Percentiles rank a stretch among this genome's conserved stretches.
These are phyloP conservation scores for Penicillium brevicompactum DNA, from an alignment of 2,329 filamentous ascomycete genomes.

Conservation along the genomic window DNA sequence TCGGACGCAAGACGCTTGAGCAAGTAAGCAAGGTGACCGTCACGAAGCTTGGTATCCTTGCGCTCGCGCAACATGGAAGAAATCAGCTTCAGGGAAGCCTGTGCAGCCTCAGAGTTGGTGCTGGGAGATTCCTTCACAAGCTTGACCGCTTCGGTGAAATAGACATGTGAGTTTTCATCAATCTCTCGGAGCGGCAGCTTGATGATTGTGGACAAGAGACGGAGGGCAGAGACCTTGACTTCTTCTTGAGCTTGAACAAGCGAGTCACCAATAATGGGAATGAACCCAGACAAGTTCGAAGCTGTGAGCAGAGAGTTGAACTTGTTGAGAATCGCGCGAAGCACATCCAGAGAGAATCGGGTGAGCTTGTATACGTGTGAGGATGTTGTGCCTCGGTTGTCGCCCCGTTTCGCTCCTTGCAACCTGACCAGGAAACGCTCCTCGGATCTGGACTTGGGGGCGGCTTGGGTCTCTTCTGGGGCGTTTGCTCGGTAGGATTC, in stretches of 20 bases:
- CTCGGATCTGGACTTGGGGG: constrained; percentile 30
- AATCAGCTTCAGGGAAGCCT: constrained; percentile 85
- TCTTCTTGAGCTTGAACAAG: constrained; percentile 85
- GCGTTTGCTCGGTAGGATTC: constrained; percentile 72
- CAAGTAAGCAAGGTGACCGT: constrained; percentile 79
- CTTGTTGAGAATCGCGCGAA: constrained; percentile 84
- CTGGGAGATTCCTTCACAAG: constrained; percentile 75
- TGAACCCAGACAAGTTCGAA: constrained; percentile 78
- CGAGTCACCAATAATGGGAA: constrained; percentile 86
- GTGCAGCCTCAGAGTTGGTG: constrained; percentile 80
- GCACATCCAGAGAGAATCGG: constrained; percentile 82
- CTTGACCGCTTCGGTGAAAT: constrained; percentile 81
- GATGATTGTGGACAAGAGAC: constrained; percentile 80
- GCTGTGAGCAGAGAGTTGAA: constrained; percentile 78
- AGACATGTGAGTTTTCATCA: constrained; percentile 72
- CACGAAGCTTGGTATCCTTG: constrained; percentile 72
- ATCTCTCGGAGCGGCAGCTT: constrained; percentile 76
- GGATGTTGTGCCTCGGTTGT: constrained; percentile 70
- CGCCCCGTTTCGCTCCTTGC: constrained; percentile 73
- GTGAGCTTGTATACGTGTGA: constrained; percentile 86
- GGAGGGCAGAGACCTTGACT: constrained; percentile 83
- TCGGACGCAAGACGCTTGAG: constrained; percentile 82
- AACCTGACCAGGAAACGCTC: constrained; percentile 74
- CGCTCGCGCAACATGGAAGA: constrained; percentile 82
- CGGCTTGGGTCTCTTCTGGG: constrained; percentile 33